Evolutionary conservation across 2,329 filamentous ascomycete species (phyloP).

Genomic region (Aspergillus hortae): DNA sequence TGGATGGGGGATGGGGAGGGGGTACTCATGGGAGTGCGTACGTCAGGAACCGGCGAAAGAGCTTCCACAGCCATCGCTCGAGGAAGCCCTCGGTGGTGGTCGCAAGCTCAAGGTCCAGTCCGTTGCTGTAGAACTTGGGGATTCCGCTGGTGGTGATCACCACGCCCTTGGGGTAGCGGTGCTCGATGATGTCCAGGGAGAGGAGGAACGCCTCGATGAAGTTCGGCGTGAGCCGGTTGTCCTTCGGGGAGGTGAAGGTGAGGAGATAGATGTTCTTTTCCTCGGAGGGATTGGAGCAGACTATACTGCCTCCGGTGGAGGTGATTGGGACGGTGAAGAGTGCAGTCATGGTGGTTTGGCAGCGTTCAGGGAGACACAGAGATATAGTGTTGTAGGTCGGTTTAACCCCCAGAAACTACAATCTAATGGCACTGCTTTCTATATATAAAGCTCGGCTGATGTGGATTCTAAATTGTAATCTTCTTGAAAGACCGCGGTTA

Average conservation of each 20-base stretch:
- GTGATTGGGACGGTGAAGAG: slow-evolving; percentile 61
- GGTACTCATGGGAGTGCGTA: slow-evolving; percentile 23
- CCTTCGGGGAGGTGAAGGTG: slow-evolving; percentile 66
- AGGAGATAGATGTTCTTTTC: slow-evolving; percentile 62
- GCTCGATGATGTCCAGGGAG: slow-evolving; percentile 72
- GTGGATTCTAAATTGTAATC: not conserved
- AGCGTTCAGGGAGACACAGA: too few species aligned
- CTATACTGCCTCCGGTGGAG: slow-evolving; percentile 55
- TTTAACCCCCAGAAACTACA: too few species aligned
- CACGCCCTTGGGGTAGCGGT: slow-evolving; percentile 65
- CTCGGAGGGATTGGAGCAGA: slow-evolving; percentile 57
- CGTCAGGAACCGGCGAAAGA: slow-evolving; percentile 64
- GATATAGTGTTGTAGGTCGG: too few species aligned
- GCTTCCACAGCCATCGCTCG: slow-evolving; percentile 56
- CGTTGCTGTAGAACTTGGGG: slow-evolving; percentile 78
- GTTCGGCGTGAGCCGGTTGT: slow-evolving; percentile 69
- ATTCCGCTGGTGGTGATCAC: slow-evolving; percentile 73
- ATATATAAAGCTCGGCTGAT: not conserved
- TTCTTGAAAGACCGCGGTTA: not conserved
- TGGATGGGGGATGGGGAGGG: not conserved
- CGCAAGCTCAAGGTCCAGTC: slow-evolving; percentile 72
- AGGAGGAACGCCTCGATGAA: slow-evolving; percentile 66
- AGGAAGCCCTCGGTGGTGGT: slow-evolving; percentile 59
- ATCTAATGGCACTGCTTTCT: not conserved
- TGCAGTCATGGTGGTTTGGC: slow-evolving; percentile 25